These are phyloP conservation scores for Hypocreales sp. DNA, from an alignment of 2,329 filamentous ascomycete species.

Conservation along the genomic window DNA sequence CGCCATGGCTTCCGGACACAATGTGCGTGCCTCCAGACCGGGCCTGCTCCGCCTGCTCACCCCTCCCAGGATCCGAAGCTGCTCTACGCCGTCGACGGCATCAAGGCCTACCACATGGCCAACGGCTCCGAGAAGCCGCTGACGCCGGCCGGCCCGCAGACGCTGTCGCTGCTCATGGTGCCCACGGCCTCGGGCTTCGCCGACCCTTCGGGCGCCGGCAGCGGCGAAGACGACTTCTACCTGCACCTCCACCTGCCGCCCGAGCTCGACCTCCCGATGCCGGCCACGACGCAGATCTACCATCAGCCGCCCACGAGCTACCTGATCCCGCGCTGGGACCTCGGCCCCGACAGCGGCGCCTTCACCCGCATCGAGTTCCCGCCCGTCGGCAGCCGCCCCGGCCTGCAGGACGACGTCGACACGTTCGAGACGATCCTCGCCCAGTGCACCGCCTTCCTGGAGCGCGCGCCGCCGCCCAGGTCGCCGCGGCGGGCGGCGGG, in stretches of 20 bases:
- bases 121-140: conserved; percentile 73
- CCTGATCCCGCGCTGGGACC: conserved; percentile 86
- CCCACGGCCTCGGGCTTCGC: conserved; percentile 67
- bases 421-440: conserved; percentile 96
- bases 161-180: conserved; percentile 87
- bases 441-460: conserved; percentile 93
- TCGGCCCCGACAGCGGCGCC: conserved; percentile 73
- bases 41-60: not conserved
- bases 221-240: conserved; percentile 81
- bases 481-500: conserved; percentile 15
- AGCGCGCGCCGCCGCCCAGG: conserved; percentile 55
- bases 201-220: conserved; percentile 34
- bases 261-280: conserved; percentile 83
- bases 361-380: conserved; percentile 94
- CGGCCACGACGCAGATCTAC: conserved; percentile 93
- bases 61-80: conserved; percentile 41
- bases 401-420: conserved; percentile 80
- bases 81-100: conserved; percentile 62
- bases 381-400: conserved; percentile 49
- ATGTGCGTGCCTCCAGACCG: conserved; percentile 8
- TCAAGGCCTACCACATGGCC: conserved; percentile 80
- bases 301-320: conserved; percentile 89
- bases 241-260: conserved; percentile 88
- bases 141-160: conserved; percentile 76
- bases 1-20: conserved; percentile 16